A percentile compares a stretch with the other conserved stretches of the same genome.
Evolutionary conservation across 1,284 basidiomycete species (phyloP).

Genomic region (Sanghuangporus baumii): DNA sequence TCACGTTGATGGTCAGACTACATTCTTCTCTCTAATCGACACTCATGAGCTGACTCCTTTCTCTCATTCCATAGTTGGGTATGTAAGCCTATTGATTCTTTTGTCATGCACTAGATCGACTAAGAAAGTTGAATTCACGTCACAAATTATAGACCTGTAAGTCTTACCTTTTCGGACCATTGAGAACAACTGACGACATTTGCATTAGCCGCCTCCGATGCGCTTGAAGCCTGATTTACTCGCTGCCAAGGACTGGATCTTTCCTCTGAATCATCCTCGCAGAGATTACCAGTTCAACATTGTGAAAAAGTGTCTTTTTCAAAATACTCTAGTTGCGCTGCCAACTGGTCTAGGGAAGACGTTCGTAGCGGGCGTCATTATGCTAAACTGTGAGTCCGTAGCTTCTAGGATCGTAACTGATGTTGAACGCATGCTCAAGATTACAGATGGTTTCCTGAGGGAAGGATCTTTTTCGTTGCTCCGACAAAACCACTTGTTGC

Average conservation of each 20-base stretch:
- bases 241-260: slow-evolving; percentile 87
- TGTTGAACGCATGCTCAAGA: slow-evolving; percentile 36
- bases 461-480: slow-evolving; percentile 93
- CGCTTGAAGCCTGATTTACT: slow-evolving; percentile 71
- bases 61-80: slow-evolving; percentile 37
- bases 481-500: slow-evolving; percentile 94
- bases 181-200: neutral
- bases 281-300: slow-evolving; percentile 97
- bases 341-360: slow-evolving; percentile 98
- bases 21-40: neutral
- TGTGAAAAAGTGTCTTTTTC: slow-evolving; percentile 79
- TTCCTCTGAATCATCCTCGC: slow-evolving; percentile 84
- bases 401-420: neutral
- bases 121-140: neutral
- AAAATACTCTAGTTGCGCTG: slow-evolving; percentile 92
- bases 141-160: slow-evolving; percentile 4
- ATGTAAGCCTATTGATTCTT: slow-evolving; percentile 23
- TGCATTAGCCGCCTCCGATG: slow-evolving; percentile 63
- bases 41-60: neutral
- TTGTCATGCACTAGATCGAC: neutral
- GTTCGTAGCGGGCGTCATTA: slow-evolving; percentile 95
- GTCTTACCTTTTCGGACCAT: neutral
- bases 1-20: slow-evolving; percentile 51
- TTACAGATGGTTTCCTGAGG: slow-evolving; percentile 91
- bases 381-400: slow-evolving; percentile 77